Evolutionary conservation across 2,329 filamentous ascomycete species (phyloP), one percentile per base, ranked within the genome.

Genomic region (Nakataea oryzae): DNA sequence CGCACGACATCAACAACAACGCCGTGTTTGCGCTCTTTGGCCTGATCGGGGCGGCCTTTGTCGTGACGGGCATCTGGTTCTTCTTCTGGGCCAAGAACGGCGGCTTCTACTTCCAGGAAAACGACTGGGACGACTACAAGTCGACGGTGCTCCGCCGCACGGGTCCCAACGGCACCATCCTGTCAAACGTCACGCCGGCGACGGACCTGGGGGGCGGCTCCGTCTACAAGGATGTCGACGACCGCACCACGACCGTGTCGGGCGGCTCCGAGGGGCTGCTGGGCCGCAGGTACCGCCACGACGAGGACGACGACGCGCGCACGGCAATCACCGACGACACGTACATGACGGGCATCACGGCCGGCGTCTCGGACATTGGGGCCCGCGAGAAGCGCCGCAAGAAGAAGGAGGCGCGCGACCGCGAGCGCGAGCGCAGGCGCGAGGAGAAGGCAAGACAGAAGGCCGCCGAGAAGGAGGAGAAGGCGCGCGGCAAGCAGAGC

Each of bases 51-150:
- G 86, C 86, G 0, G 85, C 78, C 34, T 89, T 97, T 71, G 89
- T 95, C 28, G 63, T 90, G 3, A 83, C 80, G 0, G 84, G 82
- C 28, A 91, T 97, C 71, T 99, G 95, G 93, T 97, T 99, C 82
- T 97, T 99, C 83, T 96, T 96, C 82, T 96, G 91, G 89, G 93
- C 93, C 63, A 93, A 90, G 76, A 96, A 97, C 69, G 95, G 95
- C 65, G 95, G 95, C 17, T 97, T 97, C 78, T 79, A 89, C 66
- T 97, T 92, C 81, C 83, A 83, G 58, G 79, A 96, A 65, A 81
- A 85, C 47, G 95, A 99, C 75, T 99, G 95, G 93, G 93, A 97
- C 7, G 95, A 99, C 71, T 99, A 99, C 84, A 97, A 97, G 74
- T 88, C 89, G 1, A 97, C 93, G 0, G 95, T 99, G 2, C 76